A percentile compares a stretch with the other conserved stretches of the same genome.
phyloP scores from a whole-genome alignment of 176 grass and related monocot species.

The Echinochloa phyllopogon region DNA sequence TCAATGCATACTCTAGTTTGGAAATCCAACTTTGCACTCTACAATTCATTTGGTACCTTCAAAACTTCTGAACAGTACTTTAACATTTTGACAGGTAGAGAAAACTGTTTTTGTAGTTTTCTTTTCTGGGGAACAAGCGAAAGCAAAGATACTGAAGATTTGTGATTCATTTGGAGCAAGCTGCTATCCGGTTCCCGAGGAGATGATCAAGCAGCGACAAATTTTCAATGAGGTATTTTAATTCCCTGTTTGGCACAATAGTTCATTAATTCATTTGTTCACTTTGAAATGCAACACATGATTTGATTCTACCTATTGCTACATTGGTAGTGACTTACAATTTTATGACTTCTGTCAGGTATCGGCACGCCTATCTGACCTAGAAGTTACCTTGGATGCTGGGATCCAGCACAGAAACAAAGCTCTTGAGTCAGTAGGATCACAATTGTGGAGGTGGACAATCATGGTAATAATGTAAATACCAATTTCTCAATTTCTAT shows the following conservation, averaged over 20 bases:
- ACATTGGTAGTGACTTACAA: neutral
- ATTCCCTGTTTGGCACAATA: constrained; percentile 7
- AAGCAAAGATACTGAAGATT: constrained; percentile 86
- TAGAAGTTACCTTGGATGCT: constrained; percentile 93
- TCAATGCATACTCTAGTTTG: constrained; percentile 9
- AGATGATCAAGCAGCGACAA: constrained; percentile 86
- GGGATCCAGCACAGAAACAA: constrained; percentile 97
- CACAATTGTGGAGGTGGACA: constrained; percentile 92
- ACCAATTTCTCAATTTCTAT: constrained; percentile 33
- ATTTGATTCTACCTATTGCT: neutral
- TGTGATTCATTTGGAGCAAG: constrained; percentile 93
- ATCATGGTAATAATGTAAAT: constrained; percentile 81
- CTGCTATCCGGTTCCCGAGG: constrained; percentile 98
- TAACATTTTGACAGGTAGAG: constrained; percentile 69
- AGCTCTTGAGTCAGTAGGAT: constrained; percentile 88
- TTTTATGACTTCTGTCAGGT: constrained; percentile 60
- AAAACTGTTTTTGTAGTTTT: constrained; percentile 97
- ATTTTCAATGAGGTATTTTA: constrained; percentile 84
- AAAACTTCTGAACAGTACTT: constrained; percentile 33
- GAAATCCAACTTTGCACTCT: neutral
- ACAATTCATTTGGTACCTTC: constrained; percentile 6
- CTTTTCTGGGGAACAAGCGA: constrained; percentile 98
- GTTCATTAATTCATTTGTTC: constrained; percentile 2
- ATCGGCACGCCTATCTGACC: constrained; percentile 80
- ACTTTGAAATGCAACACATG: neutral